These are phyloP conservation scores for Discostella stelligeroides DNA, from an alignment of 108 stramenopile genomes.

Conservation along the genomic window DNA sequence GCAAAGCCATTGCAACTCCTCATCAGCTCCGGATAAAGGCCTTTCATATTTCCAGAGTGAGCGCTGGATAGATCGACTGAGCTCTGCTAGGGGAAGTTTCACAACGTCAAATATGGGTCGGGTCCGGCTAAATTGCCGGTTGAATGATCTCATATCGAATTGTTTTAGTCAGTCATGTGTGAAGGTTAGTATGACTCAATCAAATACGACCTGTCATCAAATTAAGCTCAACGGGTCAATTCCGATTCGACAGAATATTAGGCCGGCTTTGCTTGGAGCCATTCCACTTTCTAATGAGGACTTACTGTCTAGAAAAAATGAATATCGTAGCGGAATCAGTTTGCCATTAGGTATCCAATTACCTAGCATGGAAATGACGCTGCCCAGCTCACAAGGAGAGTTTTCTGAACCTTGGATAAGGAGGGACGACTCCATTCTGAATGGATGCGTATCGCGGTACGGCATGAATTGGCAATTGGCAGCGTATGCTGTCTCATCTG, in stretches of 20 bases:
- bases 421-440: conserved; percentile 56
- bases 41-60: conserved; percentile 23
- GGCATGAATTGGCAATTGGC: conserved; percentile 74
- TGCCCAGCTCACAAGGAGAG: conserved; percentile 26
- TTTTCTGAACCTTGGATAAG: conserved; percentile 50
- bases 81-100: conserved; percentile 20
- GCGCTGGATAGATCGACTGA: conserved; percentile 5
- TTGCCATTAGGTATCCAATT: conserved; percentile 79
- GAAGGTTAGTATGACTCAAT: background rate
- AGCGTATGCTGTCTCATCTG: conserved; percentile 49
- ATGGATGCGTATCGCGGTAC: conserved; percentile 47
- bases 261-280: conserved; percentile 11
- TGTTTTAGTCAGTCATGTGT: conserved; percentile 1
- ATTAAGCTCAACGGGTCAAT: background rate
- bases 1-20: conserved; percentile 10
- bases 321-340: conserved; percentile 50
- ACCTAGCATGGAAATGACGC: conserved; percentile 17
- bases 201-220: background rate
- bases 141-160: conserved; percentile 26
- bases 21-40: conserved; percentile 13
- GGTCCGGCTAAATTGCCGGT: conserved; percentile 22
- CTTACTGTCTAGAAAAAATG: background rate
- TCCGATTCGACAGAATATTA: background rate
- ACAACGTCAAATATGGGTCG: conserved; percentile 26
- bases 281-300: conserved; percentile 4